Evolutionary conservation across 129 eudicot species (phyloP), one percentile per base, ranked within the genome.

Genomic region (Kitagawia praeruptora): DNA sequence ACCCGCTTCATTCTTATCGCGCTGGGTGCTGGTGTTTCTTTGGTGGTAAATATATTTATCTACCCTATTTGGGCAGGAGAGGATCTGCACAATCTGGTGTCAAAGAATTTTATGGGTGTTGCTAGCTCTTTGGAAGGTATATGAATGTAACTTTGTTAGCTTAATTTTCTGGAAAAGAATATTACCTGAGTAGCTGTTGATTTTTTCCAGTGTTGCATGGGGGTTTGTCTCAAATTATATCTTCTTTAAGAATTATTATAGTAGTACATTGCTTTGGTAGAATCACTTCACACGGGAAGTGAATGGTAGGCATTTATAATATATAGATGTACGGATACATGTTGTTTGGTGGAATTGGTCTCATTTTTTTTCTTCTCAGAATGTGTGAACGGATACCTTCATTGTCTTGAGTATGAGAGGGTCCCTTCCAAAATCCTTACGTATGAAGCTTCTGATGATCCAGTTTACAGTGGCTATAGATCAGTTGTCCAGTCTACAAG

Each of bases 21-120:
- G 1, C 54, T 94, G 47, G 98, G 98, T 75, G 98, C 93, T 40
- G 85, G 80, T 69, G 92, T 91, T 78, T 81, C 92, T 78, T 75
- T 94, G 75, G 80, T 79, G 34, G 83, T 94, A 15, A 94, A 91
- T 81, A 87, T 86, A 1, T 84, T 85, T 56, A 82, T 94, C 47
- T 94, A 81, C 84, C 98, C 98, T 46, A 94, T 90, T 11, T 94
- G 98, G 98, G 90, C 97, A 8, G 98, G 98, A 15, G 98, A 91
- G 79, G 98, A 94, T 90, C 86, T 94, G 84, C 96, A 94, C 75
- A 85, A 87, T 81, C 78, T 91, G 88, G 92, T 94, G 39, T 96
- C 86, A 58, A 91, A 87, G 76, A 94, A 94, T 79, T 94, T 94
- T 85, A 67, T 44, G 81, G 89, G 85, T 38, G 93, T 94, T 80